These are phyloP conservation scores for Solanum chiquidenum DNA, from an alignment of 257 asterid species.

Conservation along the genomic window DNA sequence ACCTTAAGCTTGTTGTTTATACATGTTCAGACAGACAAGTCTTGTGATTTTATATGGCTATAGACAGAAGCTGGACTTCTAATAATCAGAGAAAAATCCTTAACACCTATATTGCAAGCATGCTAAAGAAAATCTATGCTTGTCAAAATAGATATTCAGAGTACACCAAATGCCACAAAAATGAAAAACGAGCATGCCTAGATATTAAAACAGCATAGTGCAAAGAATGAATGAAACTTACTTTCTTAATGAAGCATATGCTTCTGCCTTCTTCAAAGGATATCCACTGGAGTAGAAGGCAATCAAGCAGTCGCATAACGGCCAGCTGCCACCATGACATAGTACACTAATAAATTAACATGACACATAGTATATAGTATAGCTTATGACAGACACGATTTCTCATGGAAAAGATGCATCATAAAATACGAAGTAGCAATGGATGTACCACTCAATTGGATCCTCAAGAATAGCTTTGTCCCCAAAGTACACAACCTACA, in stretches of 20 bases:
- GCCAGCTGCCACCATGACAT: constrained; percentile 56
- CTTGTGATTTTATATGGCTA: neutral
- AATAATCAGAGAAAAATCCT: neutral
- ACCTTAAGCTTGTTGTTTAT: neutral
- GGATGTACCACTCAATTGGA: constrained; percentile 68
- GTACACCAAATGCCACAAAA: neutral
- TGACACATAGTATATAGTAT: neutral
- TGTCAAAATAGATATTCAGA: neutral
- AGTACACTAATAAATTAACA: neutral
- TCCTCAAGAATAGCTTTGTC: constrained; percentile 84
- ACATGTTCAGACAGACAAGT: neutral
- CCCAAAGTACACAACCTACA: constrained; percentile 79
- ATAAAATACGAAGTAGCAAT: neutral
- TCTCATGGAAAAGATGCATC: neutral
- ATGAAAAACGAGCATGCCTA: neutral
- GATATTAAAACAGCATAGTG: neutral
- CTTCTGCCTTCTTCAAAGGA: constrained; percentile 84
- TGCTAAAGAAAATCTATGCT: neutral
- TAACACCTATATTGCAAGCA: neutral
- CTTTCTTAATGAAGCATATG: constrained; percentile 85
- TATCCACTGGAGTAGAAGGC: constrained; percentile 84
- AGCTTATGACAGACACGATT: neutral
- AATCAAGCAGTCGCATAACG: constrained; percentile 85
- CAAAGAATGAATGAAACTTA: constrained; percentile 13
- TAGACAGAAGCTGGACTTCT: neutral